Conservation (phyloP, 257 asterid genomes). For the Lavandula angustifolia region DNA sequence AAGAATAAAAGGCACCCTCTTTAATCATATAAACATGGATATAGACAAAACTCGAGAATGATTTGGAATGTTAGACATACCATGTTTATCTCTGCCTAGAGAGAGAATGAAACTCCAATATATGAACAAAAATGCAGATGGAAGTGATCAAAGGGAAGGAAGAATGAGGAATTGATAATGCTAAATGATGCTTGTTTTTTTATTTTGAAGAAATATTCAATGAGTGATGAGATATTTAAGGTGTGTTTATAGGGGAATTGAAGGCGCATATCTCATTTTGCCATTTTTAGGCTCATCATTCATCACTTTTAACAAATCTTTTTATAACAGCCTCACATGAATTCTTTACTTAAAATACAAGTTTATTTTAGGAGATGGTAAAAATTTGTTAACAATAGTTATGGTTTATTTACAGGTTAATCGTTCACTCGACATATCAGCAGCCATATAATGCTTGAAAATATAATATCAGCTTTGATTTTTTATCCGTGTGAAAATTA, state of each 20-base stretch:
- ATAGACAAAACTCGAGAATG: not conserved
- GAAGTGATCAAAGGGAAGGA: constrained; percentile 28
- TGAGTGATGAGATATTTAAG: constrained; percentile 49
- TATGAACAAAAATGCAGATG: constrained; percentile 14
- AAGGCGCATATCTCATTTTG: constrained; percentile 39
- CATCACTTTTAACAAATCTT: constrained; percentile 24
- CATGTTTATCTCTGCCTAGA: constrained; percentile 28
- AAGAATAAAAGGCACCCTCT: not conserved
- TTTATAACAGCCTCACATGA: constrained; percentile 14
- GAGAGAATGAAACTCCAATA: constrained; percentile 25
- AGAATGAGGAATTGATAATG: constrained; percentile 32
- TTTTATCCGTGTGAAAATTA: too few species aligned
- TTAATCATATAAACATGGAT: too few species aligned
- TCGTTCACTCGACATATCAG: too few species aligned
- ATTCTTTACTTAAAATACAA: not conserved
- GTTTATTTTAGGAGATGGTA: not conserved
- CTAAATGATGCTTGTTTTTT: constrained; percentile 41
- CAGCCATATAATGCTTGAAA: too few species aligned
- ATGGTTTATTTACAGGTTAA: too few species aligned
- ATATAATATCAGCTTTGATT: too few species aligned
- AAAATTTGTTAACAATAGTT: too few species aligned
- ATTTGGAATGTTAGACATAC: constrained; percentile 24
- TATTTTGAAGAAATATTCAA: constrained; percentile 44
- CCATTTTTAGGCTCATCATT: constrained; percentile 36
- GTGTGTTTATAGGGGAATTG: constrained; percentile 36